Percentiles rank a stretch among this genome's conserved stretches.
phyloP scores from a whole-genome alignment of 2,329 filamentous ascomycete genomes.

The Verticillium nubilum region DNA sequence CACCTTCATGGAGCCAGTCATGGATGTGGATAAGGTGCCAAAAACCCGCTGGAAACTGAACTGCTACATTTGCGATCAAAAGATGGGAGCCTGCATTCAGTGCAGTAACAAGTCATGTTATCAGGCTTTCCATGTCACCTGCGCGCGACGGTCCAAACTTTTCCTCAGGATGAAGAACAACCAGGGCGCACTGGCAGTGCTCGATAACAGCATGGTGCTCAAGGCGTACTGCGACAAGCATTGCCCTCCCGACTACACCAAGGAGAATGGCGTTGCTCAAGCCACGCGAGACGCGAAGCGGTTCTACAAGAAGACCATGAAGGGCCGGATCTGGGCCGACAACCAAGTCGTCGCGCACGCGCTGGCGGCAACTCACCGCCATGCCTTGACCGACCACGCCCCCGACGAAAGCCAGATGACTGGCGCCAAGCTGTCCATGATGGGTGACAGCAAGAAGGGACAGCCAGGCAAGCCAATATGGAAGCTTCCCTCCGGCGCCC shows the following conservation, averaged over 20 bases:
- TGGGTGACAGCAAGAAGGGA: slow-evolving; percentile 72
- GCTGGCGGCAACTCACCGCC: slow-evolving; percentile 66
- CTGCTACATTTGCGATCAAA: slow-evolving; percentile 96
- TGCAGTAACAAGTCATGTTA: slow-evolving; percentile 98
- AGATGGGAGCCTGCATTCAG: slow-evolving; percentile 97
- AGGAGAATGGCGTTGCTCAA: slow-evolving; percentile 75
- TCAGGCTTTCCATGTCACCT: slow-evolving; percentile 95
- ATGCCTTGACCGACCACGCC: slow-evolving; percentile 61
- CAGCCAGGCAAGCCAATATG: slow-evolving; percentile 66
- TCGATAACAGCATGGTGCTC: slow-evolving; percentile 73
- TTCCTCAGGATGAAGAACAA: slow-evolving; percentile 96
- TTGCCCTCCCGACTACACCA: slow-evolving; percentile 80
- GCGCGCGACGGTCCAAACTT: slow-evolving; percentile 78
- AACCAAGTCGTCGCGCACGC: slow-evolving; percentile 79
- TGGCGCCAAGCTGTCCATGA: slow-evolving; percentile 72
- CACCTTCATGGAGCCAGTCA: slow-evolving; percentile 97
- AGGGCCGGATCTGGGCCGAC: slow-evolving; percentile 85
- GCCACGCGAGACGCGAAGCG: slow-evolving; percentile 79
- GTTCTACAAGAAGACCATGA: slow-evolving; percentile 87
- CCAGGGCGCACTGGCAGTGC: slow-evolving; percentile 69
- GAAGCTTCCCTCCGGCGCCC: slow-evolving; percentile 91
- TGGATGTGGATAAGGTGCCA: slow-evolving; percentile 96
- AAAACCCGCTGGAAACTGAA: slow-evolving; percentile 88
- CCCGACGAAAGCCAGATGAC: slow-evolving; percentile 79
- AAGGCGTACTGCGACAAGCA: slow-evolving; percentile 97